Evolutionary conservation across 2,329 filamentous ascomycete species (phyloP).

Genomic region (Aspergillus clavatus): DNA sequence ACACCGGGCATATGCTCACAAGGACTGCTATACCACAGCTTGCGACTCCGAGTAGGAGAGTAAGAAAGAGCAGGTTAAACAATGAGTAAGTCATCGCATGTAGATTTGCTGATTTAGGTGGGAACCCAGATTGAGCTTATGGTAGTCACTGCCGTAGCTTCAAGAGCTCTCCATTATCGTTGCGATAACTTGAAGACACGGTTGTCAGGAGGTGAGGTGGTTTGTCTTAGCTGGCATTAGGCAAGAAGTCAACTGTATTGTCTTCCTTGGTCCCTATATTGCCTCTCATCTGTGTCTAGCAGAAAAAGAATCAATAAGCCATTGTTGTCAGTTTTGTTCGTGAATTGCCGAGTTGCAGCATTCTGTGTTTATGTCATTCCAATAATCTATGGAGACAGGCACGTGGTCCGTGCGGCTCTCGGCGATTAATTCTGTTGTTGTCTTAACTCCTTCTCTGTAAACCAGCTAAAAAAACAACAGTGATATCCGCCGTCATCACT

Average conservation of each 20-base stretch:
- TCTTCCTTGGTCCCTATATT: too few relatives aligned
- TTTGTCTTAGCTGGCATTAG: background rate
- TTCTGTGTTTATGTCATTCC: background rate
- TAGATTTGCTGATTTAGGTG: background rate
- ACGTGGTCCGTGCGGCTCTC: conserved; percentile 23
- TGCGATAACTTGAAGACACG: background rate
- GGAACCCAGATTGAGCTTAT: background rate
- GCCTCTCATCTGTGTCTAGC: background rate
- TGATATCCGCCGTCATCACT: conserved; percentile 1
- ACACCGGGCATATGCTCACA: conserved; percentile 3
- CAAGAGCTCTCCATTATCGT: background rate
- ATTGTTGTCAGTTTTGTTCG: background rate
- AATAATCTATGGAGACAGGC: background rate
- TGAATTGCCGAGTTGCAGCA: too few relatives aligned
- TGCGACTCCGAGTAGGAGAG: background rate
- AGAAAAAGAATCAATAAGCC: background rate
- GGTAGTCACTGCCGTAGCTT: background rate
- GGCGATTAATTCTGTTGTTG: conserved; percentile 22
- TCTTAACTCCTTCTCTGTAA: conserved; percentile 19
- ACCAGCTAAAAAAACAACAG: conserved; percentile 7
- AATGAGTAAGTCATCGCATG: background rate
- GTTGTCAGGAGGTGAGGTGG: background rate
- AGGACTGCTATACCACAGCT: background rate
- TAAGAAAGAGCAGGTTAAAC: background rate
- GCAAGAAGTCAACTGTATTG: too few relatives aligned